Conservation (phyloP, 495 filamentous ascomycete genomes). For the Neurospora cerealis region DNA sequence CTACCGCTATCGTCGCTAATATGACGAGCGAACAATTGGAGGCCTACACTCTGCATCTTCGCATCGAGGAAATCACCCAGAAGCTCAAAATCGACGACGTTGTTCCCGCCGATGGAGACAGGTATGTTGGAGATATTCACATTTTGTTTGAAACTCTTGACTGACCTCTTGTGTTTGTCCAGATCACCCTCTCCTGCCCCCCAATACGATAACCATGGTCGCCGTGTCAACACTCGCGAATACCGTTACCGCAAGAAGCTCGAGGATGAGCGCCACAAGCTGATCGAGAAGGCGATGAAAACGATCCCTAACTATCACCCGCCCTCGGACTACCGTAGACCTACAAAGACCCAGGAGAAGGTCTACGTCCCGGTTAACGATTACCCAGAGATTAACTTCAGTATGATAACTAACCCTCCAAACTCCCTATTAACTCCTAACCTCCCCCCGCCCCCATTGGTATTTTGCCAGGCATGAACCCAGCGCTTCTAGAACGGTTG, state of each 20-base stretch:
- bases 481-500: slow-evolving; percentile 6
- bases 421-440: slow-evolving; percentile 54
- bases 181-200: slow-evolving; percentile 93
- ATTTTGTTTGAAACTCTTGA: background rate
- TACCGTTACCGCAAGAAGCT: slow-evolving; percentile 94
- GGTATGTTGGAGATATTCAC: slow-evolving; percentile 44
- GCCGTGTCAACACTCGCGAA: slow-evolving; percentile 96
- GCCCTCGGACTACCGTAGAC: slow-evolving; percentile 92
- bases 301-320: slow-evolving; percentile 97
- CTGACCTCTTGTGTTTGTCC: slow-evolving; percentile 8
- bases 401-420: slow-evolving; percentile 99
- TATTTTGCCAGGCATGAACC: slow-evolving; percentile 26
- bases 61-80: slow-evolving; percentile 97
- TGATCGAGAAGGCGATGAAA: slow-evolving; percentile 97
- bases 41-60: slow-evolving; percentile 87
- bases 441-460: slow-evolving; percentile 27
- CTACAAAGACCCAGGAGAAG: slow-evolving; percentile 99
- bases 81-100: slow-evolving; percentile 98
- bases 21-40: slow-evolving; percentile 98
- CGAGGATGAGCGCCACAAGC: slow-evolving; percentile 96
- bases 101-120: slow-evolving; percentile 85
- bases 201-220: slow-evolving; percentile 97
- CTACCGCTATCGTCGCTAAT: slow-evolving; percentile 87
- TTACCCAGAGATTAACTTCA: slow-evolving; percentile 99
- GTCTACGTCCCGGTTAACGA: slow-evolving; percentile 99